Percentiles rank a stretch among this genome's conserved stretches.
Evolutionary conservation across 176 grass and related monocot species (phyloP).

Genomic region (Secale cereale): DNA sequence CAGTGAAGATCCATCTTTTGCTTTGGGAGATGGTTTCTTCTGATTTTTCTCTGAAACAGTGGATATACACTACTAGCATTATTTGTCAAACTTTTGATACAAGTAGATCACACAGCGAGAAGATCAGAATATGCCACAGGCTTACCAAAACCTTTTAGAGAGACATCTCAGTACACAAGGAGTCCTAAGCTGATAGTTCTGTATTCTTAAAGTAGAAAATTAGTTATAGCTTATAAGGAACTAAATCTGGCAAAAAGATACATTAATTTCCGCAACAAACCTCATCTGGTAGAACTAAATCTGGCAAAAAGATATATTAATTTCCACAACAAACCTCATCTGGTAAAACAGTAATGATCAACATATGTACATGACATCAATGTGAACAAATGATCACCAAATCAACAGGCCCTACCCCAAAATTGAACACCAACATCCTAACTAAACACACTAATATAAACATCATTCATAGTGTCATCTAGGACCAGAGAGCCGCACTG

Average conservation of each 20-base stretch:
- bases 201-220: background rate
- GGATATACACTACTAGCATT: no score
- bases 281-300: background rate
- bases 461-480: constrained; percentile 40
- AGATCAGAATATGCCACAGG: no score
- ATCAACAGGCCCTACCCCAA: constrained; percentile 18
- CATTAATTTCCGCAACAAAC: background rate
- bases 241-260: background rate
- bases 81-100: no score
- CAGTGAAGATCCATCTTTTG: no score
- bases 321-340: background rate
- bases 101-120: no score
- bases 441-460: constrained; percentile 20
- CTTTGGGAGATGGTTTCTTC: no score
- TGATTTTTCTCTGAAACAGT: no score
- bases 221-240: background rate
- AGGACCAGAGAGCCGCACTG: constrained; percentile 84
- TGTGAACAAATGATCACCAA: constrained; percentile 32
- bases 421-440: constrained; percentile 31
- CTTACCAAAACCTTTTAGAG: background rate
- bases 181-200: background rate
- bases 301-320: background rate
- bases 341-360: background rate
- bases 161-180: background rate
- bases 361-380: constrained; percentile 28